These are phyloP conservation scores for Leishmania tarentolae DNA, from an alignment of 208 protist genomes.

Conservation along the genomic window DNA sequence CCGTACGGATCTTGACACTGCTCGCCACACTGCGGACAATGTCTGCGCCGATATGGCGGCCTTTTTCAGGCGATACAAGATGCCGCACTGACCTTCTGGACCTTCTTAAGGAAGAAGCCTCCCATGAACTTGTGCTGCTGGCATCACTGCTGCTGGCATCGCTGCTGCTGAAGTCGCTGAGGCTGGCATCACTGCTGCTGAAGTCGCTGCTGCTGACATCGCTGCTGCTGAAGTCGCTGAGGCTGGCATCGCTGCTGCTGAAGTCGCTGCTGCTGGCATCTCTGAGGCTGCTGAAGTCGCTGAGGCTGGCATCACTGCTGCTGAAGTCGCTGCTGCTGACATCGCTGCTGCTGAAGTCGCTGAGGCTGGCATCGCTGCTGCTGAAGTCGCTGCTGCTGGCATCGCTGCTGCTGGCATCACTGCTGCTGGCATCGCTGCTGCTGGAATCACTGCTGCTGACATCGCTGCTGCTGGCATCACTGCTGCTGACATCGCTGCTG, in stretches of 20 bases:
- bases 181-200: not conserved
- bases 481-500: no score
- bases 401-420: no score
- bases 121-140: not conserved
- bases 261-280: not conserved
- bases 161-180: not conserved
- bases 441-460: no score
- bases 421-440: no score
- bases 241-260: not conserved
- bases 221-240: not conserved
- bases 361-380: no score
- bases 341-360: no score
- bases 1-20: constrained; percentile 19
- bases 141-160: not conserved
- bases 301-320: no score
- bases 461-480: no score
- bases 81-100: not conserved
- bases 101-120: not conserved
- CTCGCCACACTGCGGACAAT: constrained; percentile 18
- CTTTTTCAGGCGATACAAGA: not conserved
- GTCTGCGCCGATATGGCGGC: not conserved
- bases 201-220: not conserved
- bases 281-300: not conserved
- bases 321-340: no score
- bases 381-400: no score